These are phyloP conservation scores for Ciborinia camelliae DNA, from an alignment of 2,329 filamentous ascomycete species.

Conservation along the genomic window DNA sequence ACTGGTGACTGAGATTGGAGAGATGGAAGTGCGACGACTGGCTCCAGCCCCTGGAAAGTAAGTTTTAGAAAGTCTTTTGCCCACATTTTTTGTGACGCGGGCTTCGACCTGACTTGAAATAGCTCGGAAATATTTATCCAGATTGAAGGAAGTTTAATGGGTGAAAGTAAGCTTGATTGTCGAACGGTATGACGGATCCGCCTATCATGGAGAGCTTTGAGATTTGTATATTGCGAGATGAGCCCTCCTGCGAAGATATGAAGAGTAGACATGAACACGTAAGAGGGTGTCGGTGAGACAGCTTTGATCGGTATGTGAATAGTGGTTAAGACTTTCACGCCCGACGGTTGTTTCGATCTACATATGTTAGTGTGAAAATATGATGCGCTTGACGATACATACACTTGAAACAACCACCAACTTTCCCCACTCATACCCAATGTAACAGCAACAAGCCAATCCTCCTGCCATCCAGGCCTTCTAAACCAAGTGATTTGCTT, in stretches of 20 bases:
- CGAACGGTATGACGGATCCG: constrained; percentile 31
- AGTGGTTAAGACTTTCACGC: constrained; percentile 27
- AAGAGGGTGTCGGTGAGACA: constrained; percentile 32
- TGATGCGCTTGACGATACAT: constrained; percentile 17
- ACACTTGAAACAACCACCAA: constrained; percentile 74
- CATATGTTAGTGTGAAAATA: constrained; percentile 14
- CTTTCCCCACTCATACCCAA: constrained; percentile 69
- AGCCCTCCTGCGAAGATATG: constrained; percentile 40
- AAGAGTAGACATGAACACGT: constrained; percentile 38
- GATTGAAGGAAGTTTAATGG: constrained; percentile 34
- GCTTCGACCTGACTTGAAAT: constrained; percentile 26
- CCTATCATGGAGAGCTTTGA: constrained; percentile 36
- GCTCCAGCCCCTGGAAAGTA: constrained; percentile 45
- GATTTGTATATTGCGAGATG: constrained; percentile 40
- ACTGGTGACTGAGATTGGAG: neutral
- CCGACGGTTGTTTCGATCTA: constrained; percentile 21
- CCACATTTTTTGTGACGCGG: constrained; percentile 44
- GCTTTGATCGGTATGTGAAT: constrained; percentile 33
- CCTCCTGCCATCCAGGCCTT: constrained; percentile 65
- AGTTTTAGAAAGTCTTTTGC: constrained; percentile 58
- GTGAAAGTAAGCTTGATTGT: constrained; percentile 29
- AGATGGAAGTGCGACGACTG: constrained; percentile 10
- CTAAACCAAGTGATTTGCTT: constrained; percentile 67
- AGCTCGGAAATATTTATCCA: constrained; percentile 32
- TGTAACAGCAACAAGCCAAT: constrained; percentile 70